A percentile compares a stretch with the other conserved stretches of the same genome.
Conservation (phyloP, 306 rosid genomes). For the Vachellia pachyceras region DNA sequence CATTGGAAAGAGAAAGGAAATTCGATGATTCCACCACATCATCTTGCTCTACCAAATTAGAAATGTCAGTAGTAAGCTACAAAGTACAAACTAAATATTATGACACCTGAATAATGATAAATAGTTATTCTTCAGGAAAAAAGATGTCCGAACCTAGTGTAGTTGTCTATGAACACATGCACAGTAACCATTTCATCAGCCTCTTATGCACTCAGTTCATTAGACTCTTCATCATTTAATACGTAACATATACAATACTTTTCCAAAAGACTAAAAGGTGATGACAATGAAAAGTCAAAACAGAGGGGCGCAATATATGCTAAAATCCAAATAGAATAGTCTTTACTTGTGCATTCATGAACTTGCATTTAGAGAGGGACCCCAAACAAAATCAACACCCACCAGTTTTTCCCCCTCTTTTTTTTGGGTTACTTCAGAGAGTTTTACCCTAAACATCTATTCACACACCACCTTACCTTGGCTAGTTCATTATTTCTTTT, state of each 20-base stretch:
- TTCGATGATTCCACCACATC: conserved; percentile 23
- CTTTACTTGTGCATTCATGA: background rate
- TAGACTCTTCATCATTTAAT: background rate
- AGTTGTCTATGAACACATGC: no score
- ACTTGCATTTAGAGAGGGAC: background rate
- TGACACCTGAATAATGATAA: conserved; percentile 17
- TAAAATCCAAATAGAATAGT: conserved; percentile 9
- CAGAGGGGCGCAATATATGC: background rate
- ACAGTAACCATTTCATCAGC: no score
- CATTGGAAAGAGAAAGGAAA: conserved; percentile 37
- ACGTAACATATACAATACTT: background rate
- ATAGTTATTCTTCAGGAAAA: conserved; percentile 20
- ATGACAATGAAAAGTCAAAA: conserved; percentile 1
- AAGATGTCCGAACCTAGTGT: background rate
- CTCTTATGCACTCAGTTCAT: no score
- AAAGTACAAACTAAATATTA: conserved; percentile 22
- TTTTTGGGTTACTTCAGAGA: background rate
- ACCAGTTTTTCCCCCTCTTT: background rate
- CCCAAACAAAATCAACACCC: background rate
- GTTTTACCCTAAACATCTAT: background rate
- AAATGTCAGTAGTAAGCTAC: conserved; percentile 16
- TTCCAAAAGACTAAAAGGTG: conserved; percentile 7
- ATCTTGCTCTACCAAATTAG: conserved; percentile 17
- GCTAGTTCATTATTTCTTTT: no score
- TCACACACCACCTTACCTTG: no score